Percentiles rank a stretch among this genome's conserved stretches.
Evolutionary conservation across 371 early-diverging fungal species (phyloP).

Genomic region (Circinella umbellata): DNA sequence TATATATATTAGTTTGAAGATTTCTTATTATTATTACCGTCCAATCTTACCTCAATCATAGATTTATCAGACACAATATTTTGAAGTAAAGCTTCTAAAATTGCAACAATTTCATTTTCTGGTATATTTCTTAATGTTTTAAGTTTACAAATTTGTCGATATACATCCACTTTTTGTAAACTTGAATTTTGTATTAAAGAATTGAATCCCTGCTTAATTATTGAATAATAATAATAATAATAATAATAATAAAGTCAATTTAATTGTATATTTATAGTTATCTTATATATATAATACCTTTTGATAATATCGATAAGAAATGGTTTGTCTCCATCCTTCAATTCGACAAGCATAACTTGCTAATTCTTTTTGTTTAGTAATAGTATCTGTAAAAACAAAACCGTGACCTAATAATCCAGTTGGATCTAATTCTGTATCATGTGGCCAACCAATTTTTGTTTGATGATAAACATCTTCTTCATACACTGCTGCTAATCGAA

Average conservation of each 20-base stretch:
- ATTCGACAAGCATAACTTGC: slow-evolving; percentile 73
- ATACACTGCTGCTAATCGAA: slow-evolving; percentile 78
- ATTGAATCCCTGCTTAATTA: slow-evolving; percentile 57
- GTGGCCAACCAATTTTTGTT: slow-evolving; percentile 63
- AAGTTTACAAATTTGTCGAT: slow-evolving; percentile 69
- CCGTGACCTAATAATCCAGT: slow-evolving; percentile 67
- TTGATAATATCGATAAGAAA: slow-evolving; percentile 70
- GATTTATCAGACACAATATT: slow-evolving; percentile 72
- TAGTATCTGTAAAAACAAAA: slow-evolving; percentile 74
- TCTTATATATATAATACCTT: slow-evolving; percentile 48
- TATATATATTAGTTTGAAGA: too few species aligned
- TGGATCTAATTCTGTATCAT: slow-evolving; percentile 34
- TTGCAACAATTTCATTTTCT: slow-evolving; percentile 65
- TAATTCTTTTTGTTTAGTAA: slow-evolving; percentile 66
- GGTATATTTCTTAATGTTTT: slow-evolving; percentile 61
- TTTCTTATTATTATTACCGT: too few species aligned
- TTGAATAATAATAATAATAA: too few species aligned
- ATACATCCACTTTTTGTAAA: slow-evolving; percentile 71
- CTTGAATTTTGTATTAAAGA: slow-evolving; percentile 56
- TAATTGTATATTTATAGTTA: too few species aligned
- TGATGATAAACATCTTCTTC: slow-evolving; percentile 73
- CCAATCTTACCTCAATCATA: slow-evolving; percentile 79
- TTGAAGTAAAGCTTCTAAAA: slow-evolving; percentile 69
- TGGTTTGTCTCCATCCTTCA: slow-evolving; percentile 84
- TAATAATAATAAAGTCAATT: too few species aligned